Evolutionary conservation across 805 yeast species (phyloP), one percentile per base, ranked within the genome.

Genomic region (Candida arabinofermentans): DNA sequence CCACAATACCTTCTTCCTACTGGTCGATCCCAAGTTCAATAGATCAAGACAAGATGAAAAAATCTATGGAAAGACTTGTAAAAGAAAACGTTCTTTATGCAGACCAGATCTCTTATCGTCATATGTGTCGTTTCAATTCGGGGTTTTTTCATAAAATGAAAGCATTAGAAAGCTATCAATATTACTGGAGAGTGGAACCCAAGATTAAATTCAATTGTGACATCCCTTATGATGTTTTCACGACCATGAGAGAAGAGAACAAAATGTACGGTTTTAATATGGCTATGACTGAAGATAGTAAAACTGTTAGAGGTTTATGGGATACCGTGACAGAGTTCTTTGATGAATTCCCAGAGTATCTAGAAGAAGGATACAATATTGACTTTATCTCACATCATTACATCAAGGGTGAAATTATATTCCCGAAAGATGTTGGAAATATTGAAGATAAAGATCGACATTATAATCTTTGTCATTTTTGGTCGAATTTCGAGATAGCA

Each of bases 401-500:
- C 7, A 73, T 73, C 29, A 58, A 62, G 7, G 61, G 52, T 5
- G 60, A 59, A 19, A 66, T 70, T 58, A 56, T 71, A 7, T 29
- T n/a, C 18, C 32, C 32, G n/a, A 19, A 29, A 14, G 16, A 29
- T 16, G 32, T 29, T 19, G 16, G n/a, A 6, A 55, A 61, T 46
- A 70, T 68, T 48, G 49, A 57, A 13, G 72, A 77, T 32, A 21
- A 16, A 18, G 21, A 24, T 7, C 62, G 64, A 4, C 54, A 68
- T 5, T 77, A 72, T 56, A 77, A 77, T 52, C 64, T 71, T 12
- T 77, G 83, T 54, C 82, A 79, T 57, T 74, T 74, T 62, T 77
- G 81, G 82, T 74, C 82, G 29, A 82, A 81, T 65, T 82, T 81
- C 54, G 88, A 82, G 57, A 71, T 82, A 37, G 87, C 79, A 18